Percentiles rank a stretch among this genome's conserved stretches.
phyloP scores from a whole-genome alignment of 2,329 filamentous ascomycete species.

The Canariomyces notabilis region DNA sequence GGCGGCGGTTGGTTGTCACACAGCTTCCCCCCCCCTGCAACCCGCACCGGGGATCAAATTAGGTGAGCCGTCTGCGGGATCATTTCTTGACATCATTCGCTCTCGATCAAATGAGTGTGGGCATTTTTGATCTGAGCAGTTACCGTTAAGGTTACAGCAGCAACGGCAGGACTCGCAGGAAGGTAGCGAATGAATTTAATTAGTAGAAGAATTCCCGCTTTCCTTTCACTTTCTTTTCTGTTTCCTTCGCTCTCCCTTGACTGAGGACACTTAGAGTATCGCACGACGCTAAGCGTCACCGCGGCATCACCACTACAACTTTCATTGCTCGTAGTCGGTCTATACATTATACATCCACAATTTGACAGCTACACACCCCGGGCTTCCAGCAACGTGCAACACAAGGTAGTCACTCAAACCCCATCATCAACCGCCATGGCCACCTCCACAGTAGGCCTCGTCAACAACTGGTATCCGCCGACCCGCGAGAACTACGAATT shows the following conservation, averaged over 20 bases:
- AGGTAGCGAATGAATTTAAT: neutral
- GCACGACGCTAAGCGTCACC: too few relatives aligned
- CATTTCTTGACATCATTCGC: neutral
- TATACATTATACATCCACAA: too few relatives aligned
- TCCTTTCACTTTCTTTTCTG: too few relatives aligned
- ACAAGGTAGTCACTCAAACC: neutral
- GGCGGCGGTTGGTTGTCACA: too few relatives aligned
- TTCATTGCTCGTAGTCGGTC: too few relatives aligned
- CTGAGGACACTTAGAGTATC: too few relatives aligned
- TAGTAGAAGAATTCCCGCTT: neutral
- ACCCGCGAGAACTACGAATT: conserved; percentile 53
- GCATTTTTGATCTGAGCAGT: neutral
- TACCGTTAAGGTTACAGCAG: neutral
- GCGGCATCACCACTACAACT: too few relatives aligned
- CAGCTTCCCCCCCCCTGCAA: too few relatives aligned
- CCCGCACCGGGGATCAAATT: neutral
- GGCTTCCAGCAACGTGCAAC: too few relatives aligned
- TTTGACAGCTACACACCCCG: too few relatives aligned
- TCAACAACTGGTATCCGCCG: conserved; percentile 53
- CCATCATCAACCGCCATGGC: conserved; percentile 8
- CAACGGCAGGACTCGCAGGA: too few relatives aligned
- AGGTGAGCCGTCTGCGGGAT: neutral
- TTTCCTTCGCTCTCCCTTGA: too few relatives aligned
- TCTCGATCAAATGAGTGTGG: neutral
- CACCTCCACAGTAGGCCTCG: conserved; percentile 38